phyloP scores from a whole-genome alignment of 495 filamentous ascomycete genomes.

The Aspergillus campestris region DNA sequence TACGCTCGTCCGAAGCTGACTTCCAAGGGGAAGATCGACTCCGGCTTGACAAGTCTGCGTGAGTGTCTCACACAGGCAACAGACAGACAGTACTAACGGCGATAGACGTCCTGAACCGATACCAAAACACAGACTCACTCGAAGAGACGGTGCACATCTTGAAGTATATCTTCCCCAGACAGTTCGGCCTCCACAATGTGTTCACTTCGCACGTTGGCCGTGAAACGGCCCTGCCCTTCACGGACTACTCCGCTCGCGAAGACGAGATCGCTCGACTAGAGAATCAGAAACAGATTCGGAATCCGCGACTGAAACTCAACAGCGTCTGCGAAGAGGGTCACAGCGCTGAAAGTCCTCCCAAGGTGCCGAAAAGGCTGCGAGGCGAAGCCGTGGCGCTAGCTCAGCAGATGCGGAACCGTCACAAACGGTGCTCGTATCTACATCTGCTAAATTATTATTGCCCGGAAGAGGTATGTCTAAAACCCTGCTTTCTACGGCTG shows the following conservation, averaged over 20 bases:
- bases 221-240: constrained; percentile 61
- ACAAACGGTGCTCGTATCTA: constrained; percentile 68
- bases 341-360: constrained; percentile 8
- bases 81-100: not conserved
- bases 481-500: not conserved
- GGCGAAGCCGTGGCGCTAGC: constrained; percentile 52
- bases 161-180: constrained; percentile 89
- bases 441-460: constrained; percentile 76
- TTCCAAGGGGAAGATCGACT: constrained; percentile 53
- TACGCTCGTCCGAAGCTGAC: constrained; percentile 69
- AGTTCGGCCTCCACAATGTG: constrained; percentile 87
- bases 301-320: not conserved
- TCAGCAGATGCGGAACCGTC: constrained; percentile 56
- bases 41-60: constrained; percentile 78
- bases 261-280: constrained; percentile 56
- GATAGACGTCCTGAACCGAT: constrained; percentile 80
- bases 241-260: constrained; percentile 77
- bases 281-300: constrained; percentile 3
- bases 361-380: constrained; percentile 71
- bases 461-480: constrained; percentile 42
- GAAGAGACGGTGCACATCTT: constrained; percentile 60
- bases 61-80: constrained; percentile 25
- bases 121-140: constrained; percentile 36
- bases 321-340: no score
- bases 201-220: constrained; percentile 63